Evolutionary conservation across 805 yeast genomes (phyloP).

Genomic region (Maudiozyma pseudohumilis): DNA sequence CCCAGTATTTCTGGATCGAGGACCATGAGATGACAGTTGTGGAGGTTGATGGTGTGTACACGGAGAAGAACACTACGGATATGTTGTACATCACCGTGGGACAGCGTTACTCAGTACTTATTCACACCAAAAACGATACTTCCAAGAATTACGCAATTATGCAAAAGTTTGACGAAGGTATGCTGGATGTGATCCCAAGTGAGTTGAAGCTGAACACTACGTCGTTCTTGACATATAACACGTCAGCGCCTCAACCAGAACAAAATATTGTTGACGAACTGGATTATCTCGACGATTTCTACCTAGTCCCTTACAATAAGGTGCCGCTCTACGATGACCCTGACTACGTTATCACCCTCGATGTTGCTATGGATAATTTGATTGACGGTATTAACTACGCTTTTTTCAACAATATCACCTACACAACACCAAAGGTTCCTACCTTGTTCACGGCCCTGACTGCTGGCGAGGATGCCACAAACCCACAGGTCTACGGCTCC

Average conservation of each 20-base stretch:
- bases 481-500: constrained; percentile 56
- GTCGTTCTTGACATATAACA: constrained; percentile 54
- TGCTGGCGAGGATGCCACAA: constrained; percentile 51
- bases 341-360: constrained; percentile 58
- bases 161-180: constrained; percentile 67
- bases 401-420: constrained; percentile 85
- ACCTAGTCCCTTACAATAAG: constrained; percentile 53
- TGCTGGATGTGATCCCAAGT: constrained; percentile 69
- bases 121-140: constrained; percentile 58
- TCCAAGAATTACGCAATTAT: constrained; percentile 70
- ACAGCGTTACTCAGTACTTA: constrained; percentile 77
- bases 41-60: constrained; percentile 86
- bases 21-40: constrained; percentile 80
- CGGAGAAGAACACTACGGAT: constrained; percentile 61
- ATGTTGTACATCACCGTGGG: constrained; percentile 78
- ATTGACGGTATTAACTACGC: constrained; percentile 87
- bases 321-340: constrained; percentile 52
- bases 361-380: constrained; percentile 77
- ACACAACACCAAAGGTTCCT: constrained; percentile 76
- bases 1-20: constrained; percentile 82
- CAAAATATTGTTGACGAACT: constrained; percentile 38
- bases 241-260: constrained; percentile 32
- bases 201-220: constrained; percentile 66
- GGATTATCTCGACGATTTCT: constrained; percentile 65
- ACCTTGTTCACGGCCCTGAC: constrained; percentile 67